Conservation (phyloP, 2,329 filamentous ascomycete genomes). For the Cladosporium sp. region DNA sequence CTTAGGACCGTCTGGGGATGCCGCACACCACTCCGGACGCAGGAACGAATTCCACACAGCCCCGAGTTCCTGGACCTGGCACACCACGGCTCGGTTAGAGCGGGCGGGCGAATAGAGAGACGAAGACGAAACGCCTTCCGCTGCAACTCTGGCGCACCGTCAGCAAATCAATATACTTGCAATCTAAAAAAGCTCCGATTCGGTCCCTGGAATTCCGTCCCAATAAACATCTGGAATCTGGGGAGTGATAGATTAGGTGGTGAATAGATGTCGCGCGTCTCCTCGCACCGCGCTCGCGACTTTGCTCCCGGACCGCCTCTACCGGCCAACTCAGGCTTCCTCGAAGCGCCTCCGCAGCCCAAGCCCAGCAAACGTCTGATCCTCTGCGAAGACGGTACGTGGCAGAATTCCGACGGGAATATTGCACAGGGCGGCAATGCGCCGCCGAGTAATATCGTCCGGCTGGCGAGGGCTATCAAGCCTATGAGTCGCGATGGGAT, state of each 20-base stretch:
- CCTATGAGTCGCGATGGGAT: slow-evolving; percentile 44
- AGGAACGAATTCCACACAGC: background rate
- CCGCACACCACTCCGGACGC: background rate
- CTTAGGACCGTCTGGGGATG: background rate
- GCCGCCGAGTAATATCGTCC: slow-evolving; percentile 47
- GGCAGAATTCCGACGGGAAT: slow-evolving; percentile 46
- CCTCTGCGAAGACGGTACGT: slow-evolving; percentile 27
- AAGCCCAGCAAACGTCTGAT: slow-evolving; percentile 19
- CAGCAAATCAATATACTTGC: too few relatives aligned
- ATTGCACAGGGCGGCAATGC: slow-evolving; percentile 39
- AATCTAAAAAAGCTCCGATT: too few relatives aligned
- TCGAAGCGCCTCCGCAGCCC: slow-evolving; percentile 10
- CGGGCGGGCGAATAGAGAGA: too few relatives aligned
- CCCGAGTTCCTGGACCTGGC: background rate
- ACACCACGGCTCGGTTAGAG: slow-evolving; percentile 6
- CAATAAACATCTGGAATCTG: background rate
- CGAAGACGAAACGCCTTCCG: slow-evolving; percentile 2
- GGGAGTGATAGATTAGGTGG: background rate
- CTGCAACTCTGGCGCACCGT: slow-evolving; percentile 2
- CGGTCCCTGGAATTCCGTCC: too few relatives aligned
- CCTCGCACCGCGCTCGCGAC: background rate
- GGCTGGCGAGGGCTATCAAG: slow-evolving; percentile 46
- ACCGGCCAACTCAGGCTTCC: slow-evolving; percentile 5
- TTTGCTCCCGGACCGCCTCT: background rate
- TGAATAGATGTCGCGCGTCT: slow-evolving; percentile 9